Percentiles rank a stretch among this genome's conserved stretches.
Evolutionary conservation across 208 protist genomes (phyloP).

Genomic region (Porcisia hertigi): DNA sequence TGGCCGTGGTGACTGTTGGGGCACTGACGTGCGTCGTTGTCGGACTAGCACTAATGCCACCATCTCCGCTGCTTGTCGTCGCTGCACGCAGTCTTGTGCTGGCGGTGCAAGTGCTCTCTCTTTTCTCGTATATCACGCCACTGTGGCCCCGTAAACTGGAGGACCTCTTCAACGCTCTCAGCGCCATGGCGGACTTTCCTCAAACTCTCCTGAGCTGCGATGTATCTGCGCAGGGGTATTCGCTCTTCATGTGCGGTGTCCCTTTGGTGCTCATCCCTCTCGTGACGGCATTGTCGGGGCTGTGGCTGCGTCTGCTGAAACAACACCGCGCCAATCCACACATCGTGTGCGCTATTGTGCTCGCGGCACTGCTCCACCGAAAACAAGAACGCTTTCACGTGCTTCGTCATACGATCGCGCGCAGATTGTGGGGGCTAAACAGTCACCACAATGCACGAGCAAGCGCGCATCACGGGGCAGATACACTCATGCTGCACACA

Average conservation of each 20-base stretch:
- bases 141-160: conserved; percentile 22
- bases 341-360: conserved; percentile 22
- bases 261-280: conserved; percentile 25
- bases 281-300: conserved; percentile 13
- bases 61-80: conserved; percentile 16
- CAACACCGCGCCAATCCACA: conserved; percentile 19
- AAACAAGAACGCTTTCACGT: conserved; percentile 30
- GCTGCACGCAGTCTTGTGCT: conserved; percentile 26
- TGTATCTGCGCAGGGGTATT: neutral
- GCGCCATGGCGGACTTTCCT: conserved; percentile 15
- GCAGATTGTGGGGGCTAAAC: conserved; percentile 6
- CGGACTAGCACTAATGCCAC: conserved; percentile 15
- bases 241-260: conserved; percentile 11
- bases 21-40: conserved; percentile 13
- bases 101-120: conserved; percentile 25
- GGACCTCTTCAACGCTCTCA: conserved; percentile 19
- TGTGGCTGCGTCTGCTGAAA: conserved; percentile 8
- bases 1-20: conserved; percentile 14
- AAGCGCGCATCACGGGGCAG: neutral
- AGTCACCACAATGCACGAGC: neutral
- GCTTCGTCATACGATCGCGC: conserved; percentile 25
- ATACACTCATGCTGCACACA: neutral
- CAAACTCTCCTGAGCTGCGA: conserved; percentile 24
- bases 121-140: conserved; percentile 18
- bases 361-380: conserved; percentile 25